Percentiles rank a stretch among this genome's conserved stretches.
phyloP scores from a whole-genome alignment of 148 eudicot genomes.

The Diospyros lotus region DNA sequence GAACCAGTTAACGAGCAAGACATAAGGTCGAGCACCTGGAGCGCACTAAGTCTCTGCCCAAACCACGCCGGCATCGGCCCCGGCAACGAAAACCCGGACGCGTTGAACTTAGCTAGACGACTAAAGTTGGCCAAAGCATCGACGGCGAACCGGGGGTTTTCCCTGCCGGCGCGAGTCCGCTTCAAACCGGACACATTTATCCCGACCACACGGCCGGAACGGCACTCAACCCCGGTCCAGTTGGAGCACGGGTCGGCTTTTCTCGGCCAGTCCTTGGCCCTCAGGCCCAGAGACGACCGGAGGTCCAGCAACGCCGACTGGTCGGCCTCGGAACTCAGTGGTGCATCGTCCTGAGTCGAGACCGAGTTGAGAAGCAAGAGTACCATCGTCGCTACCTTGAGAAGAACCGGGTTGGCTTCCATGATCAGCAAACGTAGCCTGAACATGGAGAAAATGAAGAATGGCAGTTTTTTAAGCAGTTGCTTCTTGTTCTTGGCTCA shows the following conservation, averaged over 20 bases:
- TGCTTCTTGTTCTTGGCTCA: not conserved
- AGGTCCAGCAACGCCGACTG: conserved; percentile 28
- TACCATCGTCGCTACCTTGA: conserved; percentile 16
- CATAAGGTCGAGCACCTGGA: conserved; percentile 36
- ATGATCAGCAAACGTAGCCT: conserved; percentile 3
- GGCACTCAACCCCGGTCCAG: conserved; percentile 35
- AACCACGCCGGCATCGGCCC: conserved; percentile 41
- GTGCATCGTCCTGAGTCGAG: conserved; percentile 18
- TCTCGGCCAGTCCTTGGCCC: conserved; percentile 34
- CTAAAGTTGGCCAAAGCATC: conserved; percentile 25
- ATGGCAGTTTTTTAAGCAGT: not conserved
- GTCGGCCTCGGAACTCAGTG: conserved; percentile 24
- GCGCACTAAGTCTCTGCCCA: conserved; percentile 23
- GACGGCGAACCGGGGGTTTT: conserved; percentile 30
- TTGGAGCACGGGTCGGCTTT: conserved; percentile 25
- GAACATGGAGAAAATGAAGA: not conserved
- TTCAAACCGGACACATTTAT: conserved; percentile 23
- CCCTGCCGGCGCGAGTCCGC: conserved; percentile 22
- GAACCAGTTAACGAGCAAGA: conserved; percentile 30
- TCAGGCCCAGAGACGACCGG: conserved; percentile 28
- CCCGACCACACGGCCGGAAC: conserved; percentile 21
- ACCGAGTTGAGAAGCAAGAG: conserved; percentile 25
- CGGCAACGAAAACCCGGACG: conserved; percentile 28
- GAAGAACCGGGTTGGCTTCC: conserved; percentile 1
- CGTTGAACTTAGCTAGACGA: conserved; percentile 20